These are phyloP conservation scores for Maudiozyma saulgeensis DNA, from an alignment of 805 yeast species.

Conservation along the genomic window DNA sequence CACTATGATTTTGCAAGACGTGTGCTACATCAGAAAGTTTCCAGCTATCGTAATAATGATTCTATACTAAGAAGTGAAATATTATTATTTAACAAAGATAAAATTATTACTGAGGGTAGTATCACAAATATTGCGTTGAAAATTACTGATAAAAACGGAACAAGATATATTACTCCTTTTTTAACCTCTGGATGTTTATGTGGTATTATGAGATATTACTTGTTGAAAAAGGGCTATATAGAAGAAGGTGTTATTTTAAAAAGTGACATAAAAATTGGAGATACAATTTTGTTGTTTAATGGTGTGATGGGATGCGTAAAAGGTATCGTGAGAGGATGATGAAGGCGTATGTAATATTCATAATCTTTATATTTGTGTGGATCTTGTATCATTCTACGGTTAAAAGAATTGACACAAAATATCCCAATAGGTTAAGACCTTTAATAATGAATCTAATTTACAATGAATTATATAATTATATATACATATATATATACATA, in stretches of 20 bases:
- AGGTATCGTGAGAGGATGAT: conserved; percentile 35
- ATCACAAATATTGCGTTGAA: conserved; percentile 63
- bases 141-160: conserved; percentile 3
- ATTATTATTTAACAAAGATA: conserved; percentile 51
- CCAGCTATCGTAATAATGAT: conserved; percentile 25
- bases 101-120: conserved; percentile 69
- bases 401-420: no score
- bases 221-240: conserved; percentile 45
- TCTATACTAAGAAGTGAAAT: conserved; percentile 45
- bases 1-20: conserved; percentile 55
- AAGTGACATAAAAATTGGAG: conserved; percentile 50
- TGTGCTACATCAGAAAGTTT: conserved; percentile 29
- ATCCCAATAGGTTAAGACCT: no score
- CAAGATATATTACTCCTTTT: conserved; percentile 72
- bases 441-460: background rate
- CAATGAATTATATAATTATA: background rate
- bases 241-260: conserved; percentile 39
- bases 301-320: conserved; percentile 73
- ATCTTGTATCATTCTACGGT: no score
- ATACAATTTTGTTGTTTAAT: conserved; percentile 63
- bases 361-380: no score
- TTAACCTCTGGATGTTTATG: conserved; percentile 71
- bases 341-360: no score
- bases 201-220: conserved; percentile 66
- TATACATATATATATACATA: background rate